Conservation (phyloP, 2,329 filamentous ascomycete genomes). For the Penicillium vulpinum region DNA sequence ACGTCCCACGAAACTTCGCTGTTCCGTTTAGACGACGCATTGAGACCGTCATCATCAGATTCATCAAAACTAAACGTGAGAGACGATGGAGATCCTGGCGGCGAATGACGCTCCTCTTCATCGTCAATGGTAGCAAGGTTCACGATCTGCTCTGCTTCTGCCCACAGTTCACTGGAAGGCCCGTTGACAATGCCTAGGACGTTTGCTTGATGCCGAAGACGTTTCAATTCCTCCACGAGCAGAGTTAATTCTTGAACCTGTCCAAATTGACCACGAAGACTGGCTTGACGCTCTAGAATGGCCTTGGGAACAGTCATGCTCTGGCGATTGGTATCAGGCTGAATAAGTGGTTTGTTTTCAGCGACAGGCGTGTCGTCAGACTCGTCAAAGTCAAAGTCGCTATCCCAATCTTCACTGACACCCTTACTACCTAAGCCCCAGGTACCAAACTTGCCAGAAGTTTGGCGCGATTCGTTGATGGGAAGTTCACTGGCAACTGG, state of each 20-base stretch:
- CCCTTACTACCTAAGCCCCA: slow-evolving; percentile 68
- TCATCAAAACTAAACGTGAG: slow-evolving; percentile 60
- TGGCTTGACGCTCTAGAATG: slow-evolving; percentile 65
- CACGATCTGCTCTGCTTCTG: slow-evolving; percentile 67
- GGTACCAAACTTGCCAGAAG: slow-evolving; percentile 62
- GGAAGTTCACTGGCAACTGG: slow-evolving; percentile 56
- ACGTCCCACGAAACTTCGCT: slow-evolving; percentile 36
- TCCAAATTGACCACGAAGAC: slow-evolving; percentile 64
- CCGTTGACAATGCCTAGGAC: slow-evolving; percentile 56
- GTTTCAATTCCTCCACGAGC: slow-evolving; percentile 65
- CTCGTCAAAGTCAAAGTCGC: slow-evolving; percentile 66
- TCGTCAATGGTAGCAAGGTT: slow-evolving; percentile 66
- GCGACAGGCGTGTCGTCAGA: slow-evolving; percentile 44
- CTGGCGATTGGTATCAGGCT: slow-evolving; percentile 22
- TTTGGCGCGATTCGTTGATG: slow-evolving; percentile 51
- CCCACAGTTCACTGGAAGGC: slow-evolving; percentile 57
- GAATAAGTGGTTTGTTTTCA: slow-evolving; percentile 42
- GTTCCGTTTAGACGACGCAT: slow-evolving; percentile 31
- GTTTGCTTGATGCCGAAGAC: slow-evolving; percentile 57
- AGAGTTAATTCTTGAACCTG: slow-evolving; percentile 64
- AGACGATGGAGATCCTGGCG: slow-evolving; percentile 56
- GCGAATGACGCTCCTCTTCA: slow-evolving; percentile 54
- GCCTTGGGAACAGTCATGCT: slow-evolving; percentile 57
- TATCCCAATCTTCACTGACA: slow-evolving; percentile 68
- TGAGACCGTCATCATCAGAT: slow-evolving; percentile 55